phyloP scores from a whole-genome alignment of 148 eudicot genomes.

The Rhododendron ovatum region DNA sequence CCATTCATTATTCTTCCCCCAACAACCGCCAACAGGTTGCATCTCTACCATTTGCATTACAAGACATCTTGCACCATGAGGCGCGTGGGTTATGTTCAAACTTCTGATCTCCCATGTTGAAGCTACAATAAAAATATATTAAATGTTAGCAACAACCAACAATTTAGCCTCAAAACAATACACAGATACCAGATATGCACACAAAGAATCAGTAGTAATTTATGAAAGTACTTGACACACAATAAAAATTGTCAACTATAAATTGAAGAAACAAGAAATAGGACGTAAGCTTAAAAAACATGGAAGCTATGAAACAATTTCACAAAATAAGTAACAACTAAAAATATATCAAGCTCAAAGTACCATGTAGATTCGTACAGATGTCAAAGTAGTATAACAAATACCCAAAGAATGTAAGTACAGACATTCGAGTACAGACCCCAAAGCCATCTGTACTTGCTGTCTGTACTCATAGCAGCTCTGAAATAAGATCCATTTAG shows the following conservation, averaged over 20 bases:
- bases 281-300: background rate
- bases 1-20: slow-evolving; percentile 68
- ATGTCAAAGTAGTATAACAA: background rate
- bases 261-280: background rate
- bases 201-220: background rate
- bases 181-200: background rate
- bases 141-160: background rate
- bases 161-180: background rate
- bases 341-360: background rate
- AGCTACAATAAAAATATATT: slow-evolving; percentile 45
- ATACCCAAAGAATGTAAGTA: background rate
- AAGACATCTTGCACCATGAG: slow-evolving; percentile 53
- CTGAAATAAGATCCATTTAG: background rate
- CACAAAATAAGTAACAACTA: background rate
- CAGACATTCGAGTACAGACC: background rate
- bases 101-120: slow-evolving; percentile 88
- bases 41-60: slow-evolving; percentile 87
- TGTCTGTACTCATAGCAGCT: background rate
- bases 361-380: background rate
- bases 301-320: background rate
- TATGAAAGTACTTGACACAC: too few species aligned
- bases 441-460: background rate
- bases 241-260: background rate
- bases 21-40: slow-evolving; percentile 54
- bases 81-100: slow-evolving; percentile 34